Percentiles rank a stretch among this genome's conserved stretches.
Conservation (phyloP, 2,329 filamentous ascomycete genomes). For the Trichoderma sp. region DNA sequence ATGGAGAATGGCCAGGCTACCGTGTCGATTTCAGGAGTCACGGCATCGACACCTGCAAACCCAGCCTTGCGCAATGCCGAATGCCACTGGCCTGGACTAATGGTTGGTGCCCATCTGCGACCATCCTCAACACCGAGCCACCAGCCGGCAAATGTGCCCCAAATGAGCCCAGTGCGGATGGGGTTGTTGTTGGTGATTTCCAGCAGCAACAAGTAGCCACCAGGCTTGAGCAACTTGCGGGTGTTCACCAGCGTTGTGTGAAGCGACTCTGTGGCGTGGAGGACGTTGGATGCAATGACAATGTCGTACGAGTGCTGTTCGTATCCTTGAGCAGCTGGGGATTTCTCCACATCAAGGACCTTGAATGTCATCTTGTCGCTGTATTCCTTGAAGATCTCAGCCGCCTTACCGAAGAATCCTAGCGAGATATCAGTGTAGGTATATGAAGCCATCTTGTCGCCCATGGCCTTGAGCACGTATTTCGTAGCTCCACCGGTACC, state of each 20-base stretch:
- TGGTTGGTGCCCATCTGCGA: too few relatives aligned
- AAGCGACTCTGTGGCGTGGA: too few relatives aligned
- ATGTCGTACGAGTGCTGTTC: too few relatives aligned
- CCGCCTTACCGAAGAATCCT: slow-evolving; percentile 41
- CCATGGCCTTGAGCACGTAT: slow-evolving; percentile 36
- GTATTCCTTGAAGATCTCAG: slow-evolving; percentile 32
- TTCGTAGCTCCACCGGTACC: slow-evolving; percentile 46
- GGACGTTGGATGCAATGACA: too few relatives aligned
- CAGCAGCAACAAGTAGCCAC: too few relatives aligned
- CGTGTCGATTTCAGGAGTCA: neutral
- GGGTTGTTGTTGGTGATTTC: too few relatives aligned
- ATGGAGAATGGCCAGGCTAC: neutral
- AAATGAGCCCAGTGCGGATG: too few relatives aligned
- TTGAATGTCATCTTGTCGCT: slow-evolving; percentile 23
- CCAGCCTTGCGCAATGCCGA: slow-evolving; percentile 1
- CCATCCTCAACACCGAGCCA: too few relatives aligned
- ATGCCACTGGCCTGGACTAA: slow-evolving; percentile 20
- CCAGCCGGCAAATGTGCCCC: too few relatives aligned
- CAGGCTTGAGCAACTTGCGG: too few relatives aligned
- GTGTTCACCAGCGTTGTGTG: too few relatives aligned
- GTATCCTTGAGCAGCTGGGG: slow-evolving; percentile 33
- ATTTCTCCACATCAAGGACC: slow-evolving; percentile 28
- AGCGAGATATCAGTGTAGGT: slow-evolving; percentile 46
- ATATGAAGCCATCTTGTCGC: slow-evolving; percentile 37
- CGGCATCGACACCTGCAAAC: slow-evolving; percentile 16